Conservation (phyloP, 768 basidiomycete species). For the Mycena crocata region DNA sequence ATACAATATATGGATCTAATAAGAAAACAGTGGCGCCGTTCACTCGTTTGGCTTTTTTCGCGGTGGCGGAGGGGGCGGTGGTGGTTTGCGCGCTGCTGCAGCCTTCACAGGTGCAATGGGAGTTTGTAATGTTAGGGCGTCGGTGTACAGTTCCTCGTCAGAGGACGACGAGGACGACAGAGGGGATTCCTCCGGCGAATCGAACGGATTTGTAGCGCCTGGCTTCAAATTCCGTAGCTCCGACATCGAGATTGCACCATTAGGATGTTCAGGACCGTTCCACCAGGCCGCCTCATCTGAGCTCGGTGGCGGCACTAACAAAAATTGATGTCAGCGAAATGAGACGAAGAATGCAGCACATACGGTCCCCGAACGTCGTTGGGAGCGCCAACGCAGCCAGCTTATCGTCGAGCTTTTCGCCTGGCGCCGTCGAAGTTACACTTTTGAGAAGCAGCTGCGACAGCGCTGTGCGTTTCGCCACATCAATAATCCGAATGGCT, state of each 20-base stretch:
- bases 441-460: slow-evolving; percentile 76
- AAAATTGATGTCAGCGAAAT: slow-evolving; percentile 13
- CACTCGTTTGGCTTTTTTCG: slow-evolving; percentile 40
- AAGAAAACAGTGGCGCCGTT: slow-evolving; percentile 23
- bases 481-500: slow-evolving; percentile 83
- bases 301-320: slow-evolving; percentile 86
- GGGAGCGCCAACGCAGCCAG: slow-evolving; percentile 68
- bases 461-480: slow-evolving; percentile 76
- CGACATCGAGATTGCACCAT: slow-evolving; percentile 62
- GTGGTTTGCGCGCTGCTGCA: slow-evolving; percentile 49
- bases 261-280: slow-evolving; percentile 73
- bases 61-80: slow-evolving; percentile 61
- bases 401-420: slow-evolving; percentile 79
- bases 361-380: slow-evolving; percentile 50
- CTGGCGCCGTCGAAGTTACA: slow-evolving; percentile 69
- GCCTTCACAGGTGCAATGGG: slow-evolving; percentile 74
- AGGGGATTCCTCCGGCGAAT: slow-evolving; percentile 73
- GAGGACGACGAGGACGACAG: slow-evolving; percentile 83
- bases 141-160: slow-evolving; percentile 85
- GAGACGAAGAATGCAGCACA: background rate
- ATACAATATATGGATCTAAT: slow-evolving; percentile 18
- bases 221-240: slow-evolving; percentile 49
- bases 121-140: slow-evolving; percentile 76
- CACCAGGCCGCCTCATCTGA: slow-evolving; percentile 85
- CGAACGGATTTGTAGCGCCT: slow-evolving; percentile 74